Evolutionary conservation across 345 rosid species (phyloP).

Genomic region (Carallia pectinifolia): DNA sequence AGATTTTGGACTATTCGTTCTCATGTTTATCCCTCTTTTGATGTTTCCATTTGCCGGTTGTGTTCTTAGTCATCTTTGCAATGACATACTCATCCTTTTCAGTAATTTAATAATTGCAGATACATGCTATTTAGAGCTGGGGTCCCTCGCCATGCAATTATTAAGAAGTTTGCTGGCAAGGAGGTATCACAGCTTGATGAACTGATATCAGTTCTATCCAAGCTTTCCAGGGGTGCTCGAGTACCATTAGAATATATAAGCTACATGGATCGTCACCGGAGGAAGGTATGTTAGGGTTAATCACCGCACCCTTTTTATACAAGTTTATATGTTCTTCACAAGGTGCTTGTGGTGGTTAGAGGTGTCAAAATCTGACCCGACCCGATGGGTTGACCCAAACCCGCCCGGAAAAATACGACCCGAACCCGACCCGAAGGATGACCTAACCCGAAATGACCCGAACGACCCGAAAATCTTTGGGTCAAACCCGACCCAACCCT

Average conservation of each 20-base stretch:
- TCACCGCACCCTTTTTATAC: neutral
- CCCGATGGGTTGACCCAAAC: no score
- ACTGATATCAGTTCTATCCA: constrained; percentile 61
- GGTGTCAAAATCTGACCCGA: no score
- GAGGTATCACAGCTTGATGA: constrained; percentile 72
- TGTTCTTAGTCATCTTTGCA: neutral
- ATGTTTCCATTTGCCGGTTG: neutral
- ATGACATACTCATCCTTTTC: neutral
- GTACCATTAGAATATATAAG: constrained; percentile 90
- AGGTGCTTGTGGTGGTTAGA: no score
- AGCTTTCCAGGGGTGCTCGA: constrained; percentile 71
- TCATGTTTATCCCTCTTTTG: neutral
- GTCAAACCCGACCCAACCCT: no score
- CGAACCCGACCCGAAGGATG: no score
- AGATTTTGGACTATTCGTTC: neutral
- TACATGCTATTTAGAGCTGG: constrained; percentile 95
- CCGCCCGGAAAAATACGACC: no score
- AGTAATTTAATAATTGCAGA: constrained; percentile 42
- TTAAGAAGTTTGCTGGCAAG: constrained; percentile 81
- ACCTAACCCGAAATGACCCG: no score
- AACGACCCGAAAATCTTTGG: no score
- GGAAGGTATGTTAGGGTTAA: constrained; percentile 54
- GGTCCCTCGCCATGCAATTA: constrained; percentile 92
- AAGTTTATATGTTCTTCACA: neutral
- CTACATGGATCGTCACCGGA: constrained; percentile 81